Evolutionary conservation across 805 yeast genomes (phyloP).

Genomic region (Candida gorgasii): DNA sequence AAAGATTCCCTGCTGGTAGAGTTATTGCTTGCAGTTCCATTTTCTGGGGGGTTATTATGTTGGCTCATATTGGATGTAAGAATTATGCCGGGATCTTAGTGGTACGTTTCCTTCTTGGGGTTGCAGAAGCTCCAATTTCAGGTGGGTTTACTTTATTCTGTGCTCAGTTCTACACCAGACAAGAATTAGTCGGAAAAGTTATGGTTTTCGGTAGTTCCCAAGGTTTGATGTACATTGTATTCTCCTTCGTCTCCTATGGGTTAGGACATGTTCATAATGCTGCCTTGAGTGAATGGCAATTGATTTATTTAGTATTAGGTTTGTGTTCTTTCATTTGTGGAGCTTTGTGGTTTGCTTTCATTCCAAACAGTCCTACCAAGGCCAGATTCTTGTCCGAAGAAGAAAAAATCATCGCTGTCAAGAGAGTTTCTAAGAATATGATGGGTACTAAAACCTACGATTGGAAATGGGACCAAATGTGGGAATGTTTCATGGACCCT

Average conservation of each 20-base stretch:
- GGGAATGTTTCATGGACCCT: slow-evolving; percentile 34
- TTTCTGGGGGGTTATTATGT: slow-evolving; percentile 21
- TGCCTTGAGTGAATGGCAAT: slow-evolving; percentile 27
- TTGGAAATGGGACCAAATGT: slow-evolving; percentile 36
- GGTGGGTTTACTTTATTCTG: slow-evolving; percentile 35
- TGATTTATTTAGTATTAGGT: slow-evolving; percentile 20
- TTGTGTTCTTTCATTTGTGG: slow-evolving; percentile 19
- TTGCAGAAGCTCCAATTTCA: slow-evolving; percentile 35
- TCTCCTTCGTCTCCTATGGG: slow-evolving; percentile 19
- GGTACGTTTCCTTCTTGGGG: slow-evolving; percentile 38
- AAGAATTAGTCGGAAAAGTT: slow-evolving; percentile 31
- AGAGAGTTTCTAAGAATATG: slow-evolving; percentile 17
- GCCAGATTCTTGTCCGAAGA: slow-evolving; percentile 32
- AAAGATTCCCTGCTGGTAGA: slow-evolving; percentile 19
- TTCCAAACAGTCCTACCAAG: slow-evolving; percentile 25
- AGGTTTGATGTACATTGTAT: slow-evolving; percentile 25
- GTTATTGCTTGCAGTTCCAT: slow-evolving; percentile 16
- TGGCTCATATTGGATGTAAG: slow-evolving; percentile 28
- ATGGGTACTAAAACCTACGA: slow-evolving; percentile 22
- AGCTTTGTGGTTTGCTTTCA: slow-evolving; percentile 14
- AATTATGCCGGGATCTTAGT: slow-evolving; percentile 34
- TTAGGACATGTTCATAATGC: slow-evolving; percentile 27
- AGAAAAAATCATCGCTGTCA: slow-evolving; percentile 26
- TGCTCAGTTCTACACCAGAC: slow-evolving; percentile 31
- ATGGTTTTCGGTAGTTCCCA: slow-evolving; percentile 26